Conservation (phyloP, 192 early-diverging fungal genomes). For the Backusella parvicylindrica region DNA sequence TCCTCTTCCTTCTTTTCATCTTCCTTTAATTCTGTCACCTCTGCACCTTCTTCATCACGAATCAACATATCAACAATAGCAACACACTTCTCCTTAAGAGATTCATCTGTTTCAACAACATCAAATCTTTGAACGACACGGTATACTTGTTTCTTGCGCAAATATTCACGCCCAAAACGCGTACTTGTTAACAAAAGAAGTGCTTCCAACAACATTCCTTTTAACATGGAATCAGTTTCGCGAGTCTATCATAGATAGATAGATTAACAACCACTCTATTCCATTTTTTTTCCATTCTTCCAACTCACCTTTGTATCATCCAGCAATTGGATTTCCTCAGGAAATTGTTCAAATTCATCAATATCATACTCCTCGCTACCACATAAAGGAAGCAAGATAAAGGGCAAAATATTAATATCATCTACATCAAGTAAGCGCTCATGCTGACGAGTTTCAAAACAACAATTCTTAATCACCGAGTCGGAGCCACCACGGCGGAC, state of each 20-base stretch:
- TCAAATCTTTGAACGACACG: constrained; percentile 84
- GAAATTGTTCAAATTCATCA: constrained; percentile 93
- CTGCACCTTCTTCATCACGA: constrained; percentile 60
- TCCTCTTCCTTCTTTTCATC: background rate
- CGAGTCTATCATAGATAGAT: constrained; percentile 56
- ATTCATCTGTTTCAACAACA: constrained; percentile 66
- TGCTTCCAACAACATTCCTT: constrained; percentile 73
- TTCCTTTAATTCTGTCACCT: constrained; percentile 16
- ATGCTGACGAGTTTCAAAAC: constrained; percentile 76
- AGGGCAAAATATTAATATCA: constrained; percentile 80
- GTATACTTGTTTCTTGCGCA: constrained; percentile 83
- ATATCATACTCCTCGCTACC: constrained; percentile 90
- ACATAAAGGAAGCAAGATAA: constrained; percentile 85
- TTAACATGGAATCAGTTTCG: constrained; percentile 73
- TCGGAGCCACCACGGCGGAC: constrained; percentile 91
- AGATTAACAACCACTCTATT: background rate
- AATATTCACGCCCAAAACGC: constrained; percentile 68
- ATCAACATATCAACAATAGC: constrained; percentile 83
- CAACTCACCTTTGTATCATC: constrained; percentile 62
- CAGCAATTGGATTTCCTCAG: constrained; percentile 87
- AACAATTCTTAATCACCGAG: constrained; percentile 85
- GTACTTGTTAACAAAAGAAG: constrained; percentile 78
- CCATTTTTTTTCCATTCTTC: background rate
- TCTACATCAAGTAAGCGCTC: constrained; percentile 58
- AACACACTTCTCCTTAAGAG: constrained; percentile 68